Percentiles rank a stretch among this genome's conserved stretches.
Evolutionary conservation across 768 basidiomycete species (phyloP).

Genomic region (Russula ochroleuca): DNA sequence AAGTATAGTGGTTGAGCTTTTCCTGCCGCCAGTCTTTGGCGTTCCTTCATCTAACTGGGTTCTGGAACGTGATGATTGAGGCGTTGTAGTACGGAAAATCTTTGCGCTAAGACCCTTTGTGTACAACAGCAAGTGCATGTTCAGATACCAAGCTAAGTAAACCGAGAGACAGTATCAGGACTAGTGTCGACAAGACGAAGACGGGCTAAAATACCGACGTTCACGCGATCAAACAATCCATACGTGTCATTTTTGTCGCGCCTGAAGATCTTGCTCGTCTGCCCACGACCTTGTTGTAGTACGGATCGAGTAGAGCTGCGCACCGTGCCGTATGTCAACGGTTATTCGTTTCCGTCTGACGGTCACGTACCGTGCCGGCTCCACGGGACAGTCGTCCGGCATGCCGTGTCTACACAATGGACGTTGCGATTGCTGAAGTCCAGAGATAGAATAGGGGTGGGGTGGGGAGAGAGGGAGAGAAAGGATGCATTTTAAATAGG

Average conservation of each 20-base stretch:
- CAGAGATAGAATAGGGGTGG: no score
- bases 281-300: conserved; percentile 89
- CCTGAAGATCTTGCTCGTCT: no score
- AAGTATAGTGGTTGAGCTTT: conserved; percentile 95
- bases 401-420: conserved; percentile 10
- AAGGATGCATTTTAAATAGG: no score
- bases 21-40: conserved; percentile 74
- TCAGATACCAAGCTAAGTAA: conserved; percentile 67
- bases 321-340: no score
- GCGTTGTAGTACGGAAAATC: conserved; percentile 99
- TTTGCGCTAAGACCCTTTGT: conserved; percentile 99
- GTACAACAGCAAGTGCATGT: conserved; percentile 87
- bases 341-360: no score
- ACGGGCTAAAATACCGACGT: conserved; percentile 42
- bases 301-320: conserved; percentile 74
- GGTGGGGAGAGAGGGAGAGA: no score
- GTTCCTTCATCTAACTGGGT: conserved; percentile 54
- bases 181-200: background rate
- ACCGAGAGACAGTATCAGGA: background rate
- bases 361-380: background rate
- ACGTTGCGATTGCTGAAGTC: no score
- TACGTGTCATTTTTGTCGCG: conserved; percentile 84
- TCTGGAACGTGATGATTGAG: conserved; percentile 47
- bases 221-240: conserved; percentile 32
- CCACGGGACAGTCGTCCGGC: conserved; percentile 5